phyloP scores from a whole-genome alignment of 2,329 filamentous ascomycete genomes.

The Nemania sp. region DNA sequence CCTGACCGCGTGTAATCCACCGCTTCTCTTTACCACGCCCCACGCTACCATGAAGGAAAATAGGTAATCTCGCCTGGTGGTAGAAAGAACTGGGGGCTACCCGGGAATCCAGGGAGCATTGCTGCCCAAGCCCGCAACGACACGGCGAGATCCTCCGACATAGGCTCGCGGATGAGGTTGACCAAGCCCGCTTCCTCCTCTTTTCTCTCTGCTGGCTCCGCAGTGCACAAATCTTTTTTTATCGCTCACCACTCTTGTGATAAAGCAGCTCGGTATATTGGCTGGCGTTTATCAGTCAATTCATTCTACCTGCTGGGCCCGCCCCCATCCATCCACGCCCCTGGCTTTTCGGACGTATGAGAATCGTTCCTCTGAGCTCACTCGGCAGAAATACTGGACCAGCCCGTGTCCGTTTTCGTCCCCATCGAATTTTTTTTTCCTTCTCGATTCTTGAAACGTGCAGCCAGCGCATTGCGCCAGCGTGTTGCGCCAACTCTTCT shows the following conservation, averaged over 20 bases:
- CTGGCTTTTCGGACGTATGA: slow-evolving; percentile 35
- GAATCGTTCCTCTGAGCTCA: slow-evolving; percentile 35
- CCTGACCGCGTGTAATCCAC: slow-evolving; percentile 36
- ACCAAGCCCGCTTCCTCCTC: slow-evolving; percentile 35
- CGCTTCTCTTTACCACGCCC: slow-evolving; percentile 35
- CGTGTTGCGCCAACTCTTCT: slow-evolving; percentile 30
- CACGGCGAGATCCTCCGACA: slow-evolving; percentile 43
- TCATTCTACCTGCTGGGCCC: slow-evolving; percentile 32
- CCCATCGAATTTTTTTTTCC: slow-evolving; percentile 31
- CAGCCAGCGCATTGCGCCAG: slow-evolving; percentile 35
- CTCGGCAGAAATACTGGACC: slow-evolving; percentile 35
- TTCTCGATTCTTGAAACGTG: slow-evolving; percentile 32
- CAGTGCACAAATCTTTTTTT: slow-evolving; percentile 20
- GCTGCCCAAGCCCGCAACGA: slow-evolving; percentile 47
- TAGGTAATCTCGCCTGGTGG: slow-evolving; percentile 25
- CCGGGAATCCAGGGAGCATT: slow-evolving; percentile 43
- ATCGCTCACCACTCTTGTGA: slow-evolving; percentile 23
- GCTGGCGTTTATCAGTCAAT: slow-evolving; percentile 22
- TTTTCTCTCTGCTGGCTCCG: slow-evolving; percentile 26
- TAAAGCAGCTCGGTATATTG: slow-evolving; percentile 24
- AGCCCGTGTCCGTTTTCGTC: slow-evolving; percentile 28
- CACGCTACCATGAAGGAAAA: slow-evolving; percentile 35
- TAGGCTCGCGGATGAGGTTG: slow-evolving; percentile 39
- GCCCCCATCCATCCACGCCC: slow-evolving; percentile 32
- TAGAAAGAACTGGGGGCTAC: slow-evolving; percentile 39